These are phyloP conservation scores for Sarocladiaceae sp. DNA, from an alignment of 2,329 filamentous ascomycete species.

Conservation along the genomic window DNA sequence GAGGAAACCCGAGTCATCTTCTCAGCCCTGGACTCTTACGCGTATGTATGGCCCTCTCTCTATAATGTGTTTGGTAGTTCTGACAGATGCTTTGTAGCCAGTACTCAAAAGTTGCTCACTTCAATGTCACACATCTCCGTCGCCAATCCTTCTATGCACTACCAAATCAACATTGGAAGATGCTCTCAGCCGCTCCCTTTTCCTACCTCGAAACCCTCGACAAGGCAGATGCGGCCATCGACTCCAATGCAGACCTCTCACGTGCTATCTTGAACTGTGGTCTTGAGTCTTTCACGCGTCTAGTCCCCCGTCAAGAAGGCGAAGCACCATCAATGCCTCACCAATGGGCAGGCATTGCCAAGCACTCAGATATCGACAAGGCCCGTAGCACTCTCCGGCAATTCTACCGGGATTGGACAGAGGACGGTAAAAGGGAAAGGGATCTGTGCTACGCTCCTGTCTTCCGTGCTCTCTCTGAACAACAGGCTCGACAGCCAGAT, in stretches of 20 bases:
- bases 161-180: conserved; percentile 73
- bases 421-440: conserved; percentile 67
- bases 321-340: conserved; percentile 43
- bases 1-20: conserved; percentile 78
- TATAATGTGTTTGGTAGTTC: too few species aligned
- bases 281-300: conserved; percentile 59
- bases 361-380: conserved; percentile 74
- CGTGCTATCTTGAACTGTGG: conserved; percentile 68
- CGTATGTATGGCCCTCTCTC: conserved; percentile 55
- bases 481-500: conserved; percentile 29
- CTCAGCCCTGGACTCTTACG: conserved; percentile 80
- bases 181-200: conserved; percentile 77
- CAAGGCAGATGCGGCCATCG: conserved; percentile 79
- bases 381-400: conserved; percentile 87
- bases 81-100: conserved; percentile 47
- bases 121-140: conserved; percentile 84
- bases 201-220: conserved; percentile 73
- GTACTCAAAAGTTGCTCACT: conserved; percentile 79
- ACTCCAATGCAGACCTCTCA: conserved; percentile 77
- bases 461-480: conserved; percentile 53
- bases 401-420: conserved; percentile 92
- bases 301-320: conserved; percentile 27
- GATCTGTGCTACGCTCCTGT: conserved; percentile 72
- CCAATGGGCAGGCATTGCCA: conserved; percentile 66
- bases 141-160: conserved; percentile 91